Conservation (phyloP, 306 rosid species). For the Astragalus glycyphyllos region DNA sequence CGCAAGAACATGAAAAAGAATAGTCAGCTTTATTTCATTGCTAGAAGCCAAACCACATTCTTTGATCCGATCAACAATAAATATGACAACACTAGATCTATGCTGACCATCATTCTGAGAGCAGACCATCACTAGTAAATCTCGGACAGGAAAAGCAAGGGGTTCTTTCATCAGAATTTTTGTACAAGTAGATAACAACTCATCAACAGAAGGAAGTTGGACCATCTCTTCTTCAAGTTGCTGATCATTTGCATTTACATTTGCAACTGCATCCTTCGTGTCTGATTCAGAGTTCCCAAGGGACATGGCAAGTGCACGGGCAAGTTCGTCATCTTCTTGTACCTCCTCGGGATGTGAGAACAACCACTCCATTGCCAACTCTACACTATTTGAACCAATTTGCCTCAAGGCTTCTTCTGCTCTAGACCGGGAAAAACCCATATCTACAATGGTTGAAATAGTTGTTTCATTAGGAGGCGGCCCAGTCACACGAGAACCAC, state of each 20-base stretch:
- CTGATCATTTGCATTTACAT: conserved; percentile 53
- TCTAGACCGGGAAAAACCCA: conserved; percentile 96
- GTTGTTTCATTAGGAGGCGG: conserved; percentile 93
- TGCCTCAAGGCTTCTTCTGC: conserved; percentile 97
- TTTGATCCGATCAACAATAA: conserved; percentile 78
- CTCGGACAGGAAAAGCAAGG: conserved; percentile 89
- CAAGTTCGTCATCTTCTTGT: conserved; percentile 97
- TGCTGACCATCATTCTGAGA: conserved; percentile 86
- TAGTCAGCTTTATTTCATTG: conserved; percentile 67
- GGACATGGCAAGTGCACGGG: conserved; percentile 99
- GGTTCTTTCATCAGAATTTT: conserved; percentile 89
- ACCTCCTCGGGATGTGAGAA: conserved; percentile 92
- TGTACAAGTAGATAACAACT: conserved; percentile 80
- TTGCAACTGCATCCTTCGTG: conserved; percentile 64
- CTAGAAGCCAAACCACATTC: conserved; percentile 64
- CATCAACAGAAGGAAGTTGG: conserved; percentile 88
- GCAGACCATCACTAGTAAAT: conserved; percentile 89
- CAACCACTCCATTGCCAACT: conserved; percentile 98
- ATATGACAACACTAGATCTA: conserved; percentile 70
- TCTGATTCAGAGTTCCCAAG: conserved; percentile 89
- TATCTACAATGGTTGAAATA: conserved; percentile 93
- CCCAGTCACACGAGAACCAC: conserved; percentile 74
- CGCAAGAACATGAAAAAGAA: conserved; percentile 94
- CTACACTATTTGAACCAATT: conserved; percentile 96
- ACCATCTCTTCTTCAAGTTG: conserved; percentile 85